Evolutionary conservation across 495 filamentous ascomycete species (phyloP).

Genomic region (Talaromyces trachyspermus): DNA sequence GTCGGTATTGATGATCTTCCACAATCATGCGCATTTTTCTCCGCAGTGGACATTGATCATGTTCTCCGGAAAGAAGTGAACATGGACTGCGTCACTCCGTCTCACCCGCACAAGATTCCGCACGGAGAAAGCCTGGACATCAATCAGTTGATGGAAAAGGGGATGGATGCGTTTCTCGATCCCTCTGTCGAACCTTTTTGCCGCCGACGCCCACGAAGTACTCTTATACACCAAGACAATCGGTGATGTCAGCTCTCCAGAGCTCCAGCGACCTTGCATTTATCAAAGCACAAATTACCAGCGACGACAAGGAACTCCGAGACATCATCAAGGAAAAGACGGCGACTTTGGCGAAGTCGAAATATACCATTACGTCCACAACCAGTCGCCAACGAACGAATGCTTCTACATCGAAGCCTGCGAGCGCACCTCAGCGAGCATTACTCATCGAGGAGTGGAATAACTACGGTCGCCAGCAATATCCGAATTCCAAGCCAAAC

Average conservation of each 20-base stretch:
- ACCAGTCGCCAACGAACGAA: slow-evolving; percentile 18
- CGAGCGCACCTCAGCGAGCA: slow-evolving; percentile 36
- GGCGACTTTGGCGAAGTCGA: slow-evolving; percentile 14
- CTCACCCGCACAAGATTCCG: slow-evolving; percentile 68
- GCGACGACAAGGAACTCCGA: slow-evolving; percentile 63
- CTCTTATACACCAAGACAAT: slow-evolving; percentile 59
- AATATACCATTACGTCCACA: slow-evolving; percentile 12
- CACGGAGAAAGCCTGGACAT: slow-evolving; percentile 86
- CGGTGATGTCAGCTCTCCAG: slow-evolving; percentile 68
- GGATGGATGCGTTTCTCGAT: slow-evolving; percentile 56
- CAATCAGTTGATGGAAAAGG: slow-evolving; percentile 60
- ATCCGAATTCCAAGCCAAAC: neutral
- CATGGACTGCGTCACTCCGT: slow-evolving; percentile 93
- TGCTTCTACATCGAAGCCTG: slow-evolving; percentile 15
- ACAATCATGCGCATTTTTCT: slow-evolving; percentile 91
- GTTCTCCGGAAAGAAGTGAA: slow-evolving; percentile 95
- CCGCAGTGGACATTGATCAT: slow-evolving; percentile 86
- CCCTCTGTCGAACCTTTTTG: slow-evolving; percentile 46
- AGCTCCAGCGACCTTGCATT: slow-evolving; percentile 50
- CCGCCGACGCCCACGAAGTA: slow-evolving; percentile 49
- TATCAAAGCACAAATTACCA: slow-evolving; percentile 77
- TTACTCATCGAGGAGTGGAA: slow-evolving; percentile 34
- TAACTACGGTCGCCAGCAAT: neutral
- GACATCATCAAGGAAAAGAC: slow-evolving; percentile 58
- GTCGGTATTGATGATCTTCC: slow-evolving; percentile 94